Evolutionary conservation across 2,329 filamentous ascomycete species (phyloP), one percentile per base, ranked within the genome.

Genomic region (Tolypocladium endophyticum): DNA sequence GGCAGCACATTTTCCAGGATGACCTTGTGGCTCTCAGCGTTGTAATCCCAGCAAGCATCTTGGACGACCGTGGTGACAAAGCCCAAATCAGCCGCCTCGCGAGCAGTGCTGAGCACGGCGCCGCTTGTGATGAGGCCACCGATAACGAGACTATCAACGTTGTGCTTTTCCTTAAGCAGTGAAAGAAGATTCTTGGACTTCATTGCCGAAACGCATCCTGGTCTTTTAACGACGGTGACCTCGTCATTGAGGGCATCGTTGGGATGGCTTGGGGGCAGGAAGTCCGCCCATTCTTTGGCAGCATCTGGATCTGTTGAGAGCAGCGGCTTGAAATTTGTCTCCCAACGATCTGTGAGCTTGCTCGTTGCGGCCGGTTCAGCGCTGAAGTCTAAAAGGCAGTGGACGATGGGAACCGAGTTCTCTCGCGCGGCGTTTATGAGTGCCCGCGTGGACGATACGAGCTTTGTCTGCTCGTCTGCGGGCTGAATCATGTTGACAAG

Each of bases 71-170:
- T 60, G 12, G 58, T 58, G 16, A 64, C 58, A 23, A 64, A 63
- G 4, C 59, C 63, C 57, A 63, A 56, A 30, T 64, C 59, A n/a
- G 63, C 61, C 30, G 61, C 63, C 16, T 63, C 58, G 12, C 56
- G 50, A 3, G 63, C 61, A 8, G 62, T 61, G n/a, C 59, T 61
- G 23, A 63, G 30, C 25, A 64, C 55, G 6, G 63, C 60, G 18
- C 63, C 60, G 30, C 58, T 63, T 5, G 63, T 61, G 11, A 55
- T 28, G 16, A 62, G 35, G 16, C 61, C 61, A 53, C 61, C 58
- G 18, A 64, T 60, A 16, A 63, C 33, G 28, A 64, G 41, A 43
- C 60, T 61, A 8, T 59, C 20, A 2, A 58, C 33, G 1, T 50
- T 57, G 52, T 50, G 52, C 39, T 60, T 50, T 12, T 64, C 59